Evolutionary conservation across 805 yeast species (phyloP), one percentile per base, ranked within the genome.

Genomic region (Saturnispora dispora): DNA sequence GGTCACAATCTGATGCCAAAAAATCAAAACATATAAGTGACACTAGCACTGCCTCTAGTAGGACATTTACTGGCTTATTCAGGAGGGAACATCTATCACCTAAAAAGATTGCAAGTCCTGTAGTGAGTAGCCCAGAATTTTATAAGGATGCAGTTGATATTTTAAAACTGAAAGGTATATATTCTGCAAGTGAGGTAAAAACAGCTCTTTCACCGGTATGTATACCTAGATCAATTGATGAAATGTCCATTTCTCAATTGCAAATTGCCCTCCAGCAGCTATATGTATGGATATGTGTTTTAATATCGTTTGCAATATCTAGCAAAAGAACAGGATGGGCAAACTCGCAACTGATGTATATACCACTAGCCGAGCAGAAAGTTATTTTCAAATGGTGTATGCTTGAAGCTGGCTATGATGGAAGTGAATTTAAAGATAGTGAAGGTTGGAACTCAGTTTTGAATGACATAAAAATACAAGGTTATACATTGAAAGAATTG

Each of bases 311-410:
- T 39, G 58, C 63, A 15, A 60, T 63, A 3, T 46, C 61, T 6
- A 60, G 65, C 8, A 58, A 56, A 18, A 45, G 61, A 44, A 57
- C 53, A 57, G 63, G 65, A 9, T 63, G 63, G 66, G 65, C 64
- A 4, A 52, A 59, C 45, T 58, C 65, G 1, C 63, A 63, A 48
- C 49, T 63, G 28, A 57, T 60, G 36, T 63, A 57, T 48, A 51
- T 62, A 13, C 40, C 50, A 7, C 57, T 58, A 3, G 17, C 25
- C 2, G 55, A 55, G 25, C 50, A 60, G 30, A 63, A 59, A 35
- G 48, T 45, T 17, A 53, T 53, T 5, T 45, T 63, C 28, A 57
- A 51, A 45, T 64, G 58, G 57, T 44, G 53, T 45, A 27, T 30
- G 7, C 7, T 46, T 13, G 57, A 55, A 35, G 49, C 44, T 0